Evolutionary conservation across 129 eudicot species (phyloP), one percentile per base, ranked within the genome.

Genomic region (Centaurea solstitialis): DNA sequence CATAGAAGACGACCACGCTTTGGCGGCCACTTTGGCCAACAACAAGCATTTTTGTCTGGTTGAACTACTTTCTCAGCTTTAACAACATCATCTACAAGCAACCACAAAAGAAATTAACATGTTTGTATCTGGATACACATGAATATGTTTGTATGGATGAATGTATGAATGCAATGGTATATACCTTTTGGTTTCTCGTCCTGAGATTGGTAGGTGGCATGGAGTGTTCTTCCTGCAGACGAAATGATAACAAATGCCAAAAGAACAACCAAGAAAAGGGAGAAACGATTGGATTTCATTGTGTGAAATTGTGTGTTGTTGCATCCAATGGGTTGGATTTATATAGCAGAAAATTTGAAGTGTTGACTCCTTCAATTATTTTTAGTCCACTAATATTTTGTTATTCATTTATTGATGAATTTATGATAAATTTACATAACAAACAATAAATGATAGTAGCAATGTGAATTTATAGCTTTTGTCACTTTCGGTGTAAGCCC

Each of bases 121-220:
- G 0, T 15, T 1, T 68, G 41, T 68, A 12, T 1, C 4, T 33
- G 37, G 0, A 4, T 33, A 33, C 37, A 33, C 37, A 33, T 26
- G 21, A 12, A 20, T 72, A 72, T 40, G 18, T 9, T n/a, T 69
- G 20, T 69, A 57, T 57, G 20, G 18, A 17, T 15, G 15, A n/a
- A 24, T 35, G 33, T 18, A 13, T 28, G 21, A 12, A 76, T 38
- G 72, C 57, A 35, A 71, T 37, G 4, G 20, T 57, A 35, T 23
- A 21, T 72, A 73, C 84, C 68, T 72, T 13, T 64, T 39, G 43
- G 74, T 38, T 80, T 80, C 8, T 65, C 65, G 22, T 57, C 17
- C 21, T 62, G 72, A 4, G 61, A 39, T 10, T 39, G 80, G 20
- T 10, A 9, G 57, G 80, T 76, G n/a, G 47, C 2, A 35, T 38